These are phyloP conservation scores for Knoxdaviesia capensis DNA, from an alignment of 2,329 filamentous ascomycete species.

Conservation along the genomic window DNA sequence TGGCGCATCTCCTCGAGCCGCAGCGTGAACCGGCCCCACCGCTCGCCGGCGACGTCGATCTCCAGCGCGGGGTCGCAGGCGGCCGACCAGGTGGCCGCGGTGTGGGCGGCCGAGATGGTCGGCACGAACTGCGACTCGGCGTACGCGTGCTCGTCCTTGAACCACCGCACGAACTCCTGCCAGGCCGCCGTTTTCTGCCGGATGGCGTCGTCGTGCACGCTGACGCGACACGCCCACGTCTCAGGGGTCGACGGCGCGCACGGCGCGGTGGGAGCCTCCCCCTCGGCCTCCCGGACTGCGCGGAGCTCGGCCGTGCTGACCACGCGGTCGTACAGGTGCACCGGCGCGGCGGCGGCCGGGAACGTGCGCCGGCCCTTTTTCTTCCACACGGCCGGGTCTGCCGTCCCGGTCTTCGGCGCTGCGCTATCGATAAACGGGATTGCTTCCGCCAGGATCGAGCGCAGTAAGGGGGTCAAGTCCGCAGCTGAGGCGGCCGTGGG, in stretches of 20 bases:
- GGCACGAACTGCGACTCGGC: conserved; percentile 20
- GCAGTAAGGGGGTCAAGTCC: conserved; percentile 29
- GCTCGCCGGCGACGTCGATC: conserved; percentile 11
- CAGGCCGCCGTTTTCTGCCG: conserved; percentile 35
- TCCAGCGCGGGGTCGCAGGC: conserved; percentile 6
- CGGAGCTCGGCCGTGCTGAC: conserved; percentile 22
- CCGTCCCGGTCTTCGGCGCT: conserved; percentile 6
- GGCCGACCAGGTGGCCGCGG: too few species aligned
- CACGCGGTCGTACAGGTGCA: conserved; percentile 31
- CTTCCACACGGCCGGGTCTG: conserved; percentile 20
- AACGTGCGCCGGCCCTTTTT: conserved; percentile 26
- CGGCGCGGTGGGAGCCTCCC: too few species aligned
- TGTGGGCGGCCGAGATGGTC: conserved; percentile 10
- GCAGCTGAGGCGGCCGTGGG: conserved; percentile 15
- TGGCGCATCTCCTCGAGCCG: conserved; percentile 46
- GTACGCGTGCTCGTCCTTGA: conserved; percentile 28
- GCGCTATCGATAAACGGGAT: conserved; percentile 29
- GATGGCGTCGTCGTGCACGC: conserved; percentile 33
- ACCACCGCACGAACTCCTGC: conserved; percentile 38
- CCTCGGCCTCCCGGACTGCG: too few species aligned
- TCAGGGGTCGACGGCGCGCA: conserved; percentile 15
- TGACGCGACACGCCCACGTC: conserved; percentile 44
- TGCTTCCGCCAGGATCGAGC: conserved; percentile 33
- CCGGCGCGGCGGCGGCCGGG: conserved; percentile 24
- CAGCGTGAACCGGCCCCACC: conserved; percentile 27